phyloP scores from a whole-genome alignment of 1,139 yeast genomes.

The Blastobotrys arbuscula region DNA sequence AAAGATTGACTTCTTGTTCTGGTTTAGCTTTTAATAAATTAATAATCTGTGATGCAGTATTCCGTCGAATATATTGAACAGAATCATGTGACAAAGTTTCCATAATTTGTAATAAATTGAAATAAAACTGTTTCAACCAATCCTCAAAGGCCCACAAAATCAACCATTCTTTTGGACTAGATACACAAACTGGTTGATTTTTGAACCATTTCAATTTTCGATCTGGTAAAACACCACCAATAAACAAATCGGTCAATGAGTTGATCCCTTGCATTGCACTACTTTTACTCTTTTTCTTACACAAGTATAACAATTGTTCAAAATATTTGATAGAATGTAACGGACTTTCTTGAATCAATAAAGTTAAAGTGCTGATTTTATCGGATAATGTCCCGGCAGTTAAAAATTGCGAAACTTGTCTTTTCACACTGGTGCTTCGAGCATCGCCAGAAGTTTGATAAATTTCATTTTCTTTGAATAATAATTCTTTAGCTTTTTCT shows the following conservation, averaged over 20 bases:
- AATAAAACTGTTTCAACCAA: conserved; percentile 69
- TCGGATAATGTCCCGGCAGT: conserved; percentile 92
- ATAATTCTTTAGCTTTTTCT: conserved; percentile 59
- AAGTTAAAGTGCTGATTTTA: conserved; percentile 90
- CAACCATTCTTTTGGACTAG: conserved; percentile 41
- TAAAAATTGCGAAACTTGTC: conserved; percentile 83
- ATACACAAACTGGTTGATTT: conserved; percentile 58
- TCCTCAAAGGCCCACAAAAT: conserved; percentile 86
- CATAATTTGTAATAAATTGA: conserved; percentile 61
- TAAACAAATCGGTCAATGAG: conserved; percentile 81
- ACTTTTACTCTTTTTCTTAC: conserved; percentile 89
- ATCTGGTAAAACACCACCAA: conserved; percentile 70
- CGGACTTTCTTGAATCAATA: conserved; percentile 92
- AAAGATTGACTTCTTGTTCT: conserved; percentile 90
- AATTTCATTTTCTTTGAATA: conserved; percentile 64
- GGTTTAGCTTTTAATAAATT: conserved; percentile 82
- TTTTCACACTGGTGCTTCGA: conserved; percentile 75
- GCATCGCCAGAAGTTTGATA: conserved; percentile 62
- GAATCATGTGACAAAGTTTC: conserved; percentile 83
- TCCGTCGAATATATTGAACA: conserved; percentile 83
- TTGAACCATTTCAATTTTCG: conserved; percentile 76
- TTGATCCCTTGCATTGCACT: conserved; percentile 88
- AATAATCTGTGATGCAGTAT: conserved; percentile 67
- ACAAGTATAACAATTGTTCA: conserved; percentile 68
- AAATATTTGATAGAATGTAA: conserved; percentile 80